Base-by-base conservation (phyloP, 2,329 filamentous ascomycete species). In the Fusarium praegraminearum region DNA sequence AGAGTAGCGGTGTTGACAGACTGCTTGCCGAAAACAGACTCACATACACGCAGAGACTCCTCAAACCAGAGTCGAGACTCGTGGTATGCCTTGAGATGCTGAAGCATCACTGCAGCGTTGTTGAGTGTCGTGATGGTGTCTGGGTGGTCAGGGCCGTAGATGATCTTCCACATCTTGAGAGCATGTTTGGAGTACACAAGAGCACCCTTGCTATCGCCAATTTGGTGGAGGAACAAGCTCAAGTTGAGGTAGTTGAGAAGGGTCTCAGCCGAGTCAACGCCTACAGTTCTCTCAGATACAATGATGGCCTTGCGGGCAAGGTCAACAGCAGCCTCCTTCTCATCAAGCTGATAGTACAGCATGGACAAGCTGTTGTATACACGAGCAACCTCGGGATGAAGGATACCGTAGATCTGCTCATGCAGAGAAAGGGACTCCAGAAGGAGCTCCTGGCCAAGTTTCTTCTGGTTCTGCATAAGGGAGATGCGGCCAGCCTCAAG, bases 101-200 rank as follows among this genome's bases (percentile, higher is more conserved):
- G 96, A 62, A 99, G 89, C 96, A 99, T 99, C 64, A 99, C 96
- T 10, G 96, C 96, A 22, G 93, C 95, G 77, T 99, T 99, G 87
- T 98, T 99, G 81, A 98, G 91, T 18, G 96, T 98, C 11, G 97
- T 99, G 81, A 99, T 98, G 11, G 94, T 97, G 82, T 99, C 96
- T 5, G 96, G 96, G 81, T 99, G 96, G 75, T 93, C 92, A 32
- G 91, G 85, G 33, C 96, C 96, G 78, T 98, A 99, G 75, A 98
- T 95, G 75, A 98, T 88, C 84, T 97, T 98, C 95, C 95, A 98
- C 67, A 99, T 85, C 78, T 96, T 91, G 72, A 99, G 87, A 9
- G 96, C 96, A 79, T 99, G 96, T 78, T 93, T 93, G 70, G 97
- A 91, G 78, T 97, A 98, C 15, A 88, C 86, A 57, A 99, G 84